phyloP scores from a whole-genome alignment of 2,329 filamentous ascomycete genomes.

The Macrophomina tecta region DNA sequence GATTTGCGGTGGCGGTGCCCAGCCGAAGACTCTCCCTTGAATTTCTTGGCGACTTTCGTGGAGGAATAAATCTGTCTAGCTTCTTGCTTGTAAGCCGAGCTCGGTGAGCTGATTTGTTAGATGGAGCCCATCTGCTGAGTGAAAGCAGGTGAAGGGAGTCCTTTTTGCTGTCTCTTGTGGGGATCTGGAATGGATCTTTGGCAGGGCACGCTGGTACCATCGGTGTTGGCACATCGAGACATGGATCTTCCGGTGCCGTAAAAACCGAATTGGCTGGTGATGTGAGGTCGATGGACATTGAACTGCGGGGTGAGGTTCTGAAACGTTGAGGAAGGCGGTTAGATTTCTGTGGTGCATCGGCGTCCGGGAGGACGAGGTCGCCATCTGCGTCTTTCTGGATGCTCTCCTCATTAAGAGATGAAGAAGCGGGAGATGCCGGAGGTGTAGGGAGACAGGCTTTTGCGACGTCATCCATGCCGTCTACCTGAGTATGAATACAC shows the following conservation, averaged over 20 bases:
- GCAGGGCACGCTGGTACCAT: constrained; percentile 9
- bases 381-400: constrained; percentile 15
- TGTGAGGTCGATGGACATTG: constrained; percentile 24
- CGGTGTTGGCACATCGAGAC: not conserved
- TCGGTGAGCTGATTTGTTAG: constrained; percentile 35
- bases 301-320: not conserved
- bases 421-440: not conserved
- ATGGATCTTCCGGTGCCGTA: not conserved
- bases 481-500: constrained; percentile 3
- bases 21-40: constrained; percentile 59
- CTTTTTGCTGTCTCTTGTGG: constrained; percentile 19
- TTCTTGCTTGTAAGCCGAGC: constrained; percentile 39
- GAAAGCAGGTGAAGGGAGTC: constrained; percentile 26
- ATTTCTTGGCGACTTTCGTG: constrained; percentile 49
- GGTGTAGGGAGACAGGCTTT: not conserved
- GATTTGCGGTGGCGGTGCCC: constrained; percentile 54
- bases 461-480: constrained; percentile 20
- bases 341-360: not conserved
- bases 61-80: constrained; percentile 66
- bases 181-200: constrained; percentile 32
- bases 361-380: constrained; percentile 24
- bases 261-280: constrained; percentile 11
- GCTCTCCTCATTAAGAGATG: not conserved
- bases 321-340: not conserved
- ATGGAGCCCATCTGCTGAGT: constrained; percentile 39